Evolutionary conservation across 2,329 filamentous ascomycete species (phyloP), one percentile per base, ranked within the genome.

Genomic region (Tolypocladium sp.): DNA sequence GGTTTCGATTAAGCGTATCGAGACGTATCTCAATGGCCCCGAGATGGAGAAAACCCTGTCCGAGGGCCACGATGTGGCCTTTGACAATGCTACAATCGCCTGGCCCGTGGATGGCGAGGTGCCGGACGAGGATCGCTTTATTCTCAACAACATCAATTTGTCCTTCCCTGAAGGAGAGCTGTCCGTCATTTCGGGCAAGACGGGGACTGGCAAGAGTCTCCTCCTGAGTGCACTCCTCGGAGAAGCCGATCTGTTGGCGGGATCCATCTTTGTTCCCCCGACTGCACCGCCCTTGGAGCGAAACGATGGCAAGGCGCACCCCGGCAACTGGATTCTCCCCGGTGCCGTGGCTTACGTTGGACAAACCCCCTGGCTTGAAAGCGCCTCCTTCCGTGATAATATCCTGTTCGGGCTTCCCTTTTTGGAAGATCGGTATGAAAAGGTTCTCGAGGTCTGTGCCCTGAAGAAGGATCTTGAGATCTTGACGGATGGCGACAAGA

Each of bases 331-430:
- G 89, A 85, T 89, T 52, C 79, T 91, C 20, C 81, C 86, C 9
- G 80, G 81, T 3, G 82, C 87, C 2, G 81, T 92, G 55, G 90
- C 90, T 0, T 93, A 87, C 65, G 88, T 92, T 40, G 84, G 87
- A 1, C 89, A 92, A 68, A 91, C 89, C 9, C 90, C 90, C 0
- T 94, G 90, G 90, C 90, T 94, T 55, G 90, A 93, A 68, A 93
- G 92, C 65, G 88, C 87, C 1, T 89, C 85, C 7, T 86, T 95
- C 62, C 85, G 82, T 59, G 86, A 91, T 52, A 95, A 94, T 65
- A 88, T 94, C 56, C 71, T 91, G 0, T 94, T 93, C 62, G 89
- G 89, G 0, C 75, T 92, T 2, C 89, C 89, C 0, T 82, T 81
- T 37, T 82, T 91, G 58, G 76, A 85, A 59, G 76, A 80, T n/a